Conservation (phyloP, 2,329 filamentous ascomycete genomes). For the Xylariaceae sp. region DNA sequence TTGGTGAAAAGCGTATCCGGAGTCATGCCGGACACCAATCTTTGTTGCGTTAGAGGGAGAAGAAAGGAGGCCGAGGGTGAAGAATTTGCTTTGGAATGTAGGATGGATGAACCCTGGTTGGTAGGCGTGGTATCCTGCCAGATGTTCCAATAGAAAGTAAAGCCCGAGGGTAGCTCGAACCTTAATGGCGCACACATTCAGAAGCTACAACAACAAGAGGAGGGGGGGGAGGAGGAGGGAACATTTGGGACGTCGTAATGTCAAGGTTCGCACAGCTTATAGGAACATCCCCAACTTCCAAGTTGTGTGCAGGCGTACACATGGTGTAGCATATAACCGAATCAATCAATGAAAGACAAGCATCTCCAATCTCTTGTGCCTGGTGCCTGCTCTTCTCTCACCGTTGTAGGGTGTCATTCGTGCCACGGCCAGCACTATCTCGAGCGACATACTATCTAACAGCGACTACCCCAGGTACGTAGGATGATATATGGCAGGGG, state of each 20-base stretch:
- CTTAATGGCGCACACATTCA: constrained; percentile 12
- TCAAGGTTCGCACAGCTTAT: constrained; percentile 1
- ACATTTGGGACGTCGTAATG: constrained; percentile 2
- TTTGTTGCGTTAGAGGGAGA: background rate
- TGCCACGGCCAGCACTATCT: too few relatives aligned
- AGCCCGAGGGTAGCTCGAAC: constrained; percentile 6
- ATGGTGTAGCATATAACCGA: constrained; percentile 14
- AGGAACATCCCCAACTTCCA: constrained; percentile 3
- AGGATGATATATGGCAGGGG: too few relatives aligned
- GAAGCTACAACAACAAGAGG: background rate
- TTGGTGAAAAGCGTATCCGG: constrained; percentile 2
- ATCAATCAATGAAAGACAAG: constrained; percentile 8
- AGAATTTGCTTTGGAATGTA: too few relatives aligned
- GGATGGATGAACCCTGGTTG: background rate
- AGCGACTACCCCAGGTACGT: too few relatives aligned
- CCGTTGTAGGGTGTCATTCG: too few relatives aligned
- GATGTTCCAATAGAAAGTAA: background rate
- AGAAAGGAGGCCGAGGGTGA: background rate
- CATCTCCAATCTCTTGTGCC: constrained; percentile 6
- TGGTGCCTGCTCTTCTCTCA: too few relatives aligned
- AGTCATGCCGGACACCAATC: constrained; percentile 3
- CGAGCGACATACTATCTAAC: too few relatives aligned
- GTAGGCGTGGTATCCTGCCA: background rate
- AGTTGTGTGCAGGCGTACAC: too few relatives aligned
- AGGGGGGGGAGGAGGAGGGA: background rate